Evolutionary conservation across 2,329 filamentous ascomycete genomes (phyloP).

Genomic region (Allantophomopsis lycopodina): DNA sequence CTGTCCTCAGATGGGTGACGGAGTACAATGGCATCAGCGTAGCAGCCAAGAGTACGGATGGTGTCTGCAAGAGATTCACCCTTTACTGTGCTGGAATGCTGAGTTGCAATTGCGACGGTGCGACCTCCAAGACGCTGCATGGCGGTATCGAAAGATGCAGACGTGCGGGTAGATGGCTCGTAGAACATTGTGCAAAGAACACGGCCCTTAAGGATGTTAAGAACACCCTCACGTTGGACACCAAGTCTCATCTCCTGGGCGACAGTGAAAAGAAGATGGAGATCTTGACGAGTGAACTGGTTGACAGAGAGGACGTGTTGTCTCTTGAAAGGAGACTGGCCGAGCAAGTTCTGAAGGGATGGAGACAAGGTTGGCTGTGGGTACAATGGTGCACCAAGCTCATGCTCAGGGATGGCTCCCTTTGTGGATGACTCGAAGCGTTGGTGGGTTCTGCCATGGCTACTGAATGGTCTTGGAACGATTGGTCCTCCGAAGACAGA

Average conservation of each 20-base stretch:
- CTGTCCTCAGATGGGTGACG: conserved; percentile 78
- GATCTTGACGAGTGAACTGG: conserved; percentile 74
- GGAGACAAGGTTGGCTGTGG: conserved; percentile 38
- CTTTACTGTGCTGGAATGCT: conserved; percentile 82
- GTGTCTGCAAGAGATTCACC: conserved; percentile 90
- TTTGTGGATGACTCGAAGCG: no score
- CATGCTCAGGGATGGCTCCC: conserved; percentile 8
- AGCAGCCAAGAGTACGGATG: conserved; percentile 84
- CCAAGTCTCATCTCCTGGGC: conserved; percentile 96
- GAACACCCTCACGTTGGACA: conserved; percentile 80
- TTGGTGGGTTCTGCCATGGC: conserved; percentile 12
- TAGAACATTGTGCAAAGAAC: conserved; percentile 92
- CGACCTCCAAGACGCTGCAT: conserved; percentile 96
- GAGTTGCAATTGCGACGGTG: conserved; percentile 68
- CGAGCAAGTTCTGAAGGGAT: conserved; percentile 58
- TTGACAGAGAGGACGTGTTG: conserved; percentile 85
- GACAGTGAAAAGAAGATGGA: conserved; percentile 90
- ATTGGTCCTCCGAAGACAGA: conserved; percentile 17
- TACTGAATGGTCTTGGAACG: conserved; percentile 18
- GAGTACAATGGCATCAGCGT: conserved; percentile 89
- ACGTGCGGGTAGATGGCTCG: conserved; percentile 92
- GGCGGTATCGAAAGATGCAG: conserved; percentile 88
- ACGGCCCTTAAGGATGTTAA: conserved; percentile 74
- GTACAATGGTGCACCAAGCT: conserved; percentile 29
- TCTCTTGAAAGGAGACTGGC: conserved; percentile 75